Evolutionary conservation across 768 basidiomycete species (phyloP).

Genomic region (Lentinula edodes): DNA sequence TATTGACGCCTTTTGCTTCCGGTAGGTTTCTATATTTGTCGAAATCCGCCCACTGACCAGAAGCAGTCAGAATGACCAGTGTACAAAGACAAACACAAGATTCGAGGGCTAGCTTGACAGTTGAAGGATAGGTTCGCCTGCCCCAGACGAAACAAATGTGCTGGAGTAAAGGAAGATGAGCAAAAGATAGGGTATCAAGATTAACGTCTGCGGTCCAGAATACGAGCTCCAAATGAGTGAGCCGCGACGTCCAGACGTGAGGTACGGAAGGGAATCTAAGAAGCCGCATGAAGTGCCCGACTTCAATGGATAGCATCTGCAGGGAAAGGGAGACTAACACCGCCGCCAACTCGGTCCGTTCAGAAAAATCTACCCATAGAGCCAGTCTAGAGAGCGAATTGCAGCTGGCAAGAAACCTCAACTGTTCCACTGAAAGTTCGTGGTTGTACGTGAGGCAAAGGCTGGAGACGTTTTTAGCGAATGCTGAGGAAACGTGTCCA

Average conservation of each 20-base stretch:
- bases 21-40: not conserved
- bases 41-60: conserved; percentile 1
- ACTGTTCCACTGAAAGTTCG: not conserved
- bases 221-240: conserved; percentile 3
- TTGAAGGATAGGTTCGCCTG: not conserved
- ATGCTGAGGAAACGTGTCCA: not conserved
- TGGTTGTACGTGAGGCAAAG: conserved; percentile 7
- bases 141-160: conserved; percentile 7
- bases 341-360: not conserved
- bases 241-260: not conserved
- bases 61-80: not conserved
- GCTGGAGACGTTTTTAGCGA: conserved; percentile 3
- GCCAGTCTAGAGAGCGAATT: not conserved
- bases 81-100: not conserved
- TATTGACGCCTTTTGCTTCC: conserved; percentile 1
- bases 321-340: not conserved
- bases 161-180: not conserved
- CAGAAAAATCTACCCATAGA: conserved; percentile 1
- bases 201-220: conserved; percentile 1
- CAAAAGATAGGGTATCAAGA: not conserved
- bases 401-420: not conserved
- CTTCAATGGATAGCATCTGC: not conserved
- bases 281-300: conserved; percentile 1
- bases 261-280: not conserved
- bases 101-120: not conserved